Evolutionary conservation across 345 rosid species (phyloP).

Genomic region (Euphorbia peplus): DNA sequence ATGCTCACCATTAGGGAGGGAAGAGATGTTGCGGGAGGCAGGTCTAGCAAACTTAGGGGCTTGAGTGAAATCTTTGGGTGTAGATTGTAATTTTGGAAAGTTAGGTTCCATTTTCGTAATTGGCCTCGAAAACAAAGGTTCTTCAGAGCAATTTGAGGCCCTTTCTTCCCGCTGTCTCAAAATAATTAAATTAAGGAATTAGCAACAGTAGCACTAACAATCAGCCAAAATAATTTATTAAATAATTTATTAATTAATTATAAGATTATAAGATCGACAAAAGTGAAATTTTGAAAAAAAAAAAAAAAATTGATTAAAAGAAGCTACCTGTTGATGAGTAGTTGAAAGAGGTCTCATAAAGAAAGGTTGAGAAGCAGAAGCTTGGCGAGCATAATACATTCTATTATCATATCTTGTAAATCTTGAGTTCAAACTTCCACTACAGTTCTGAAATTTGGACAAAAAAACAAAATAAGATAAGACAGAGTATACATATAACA

Average conservation of each 20-base stretch:
- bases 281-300: too few relatives aligned
- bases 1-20: conserved; percentile 27
- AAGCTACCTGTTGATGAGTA: conserved; percentile 53
- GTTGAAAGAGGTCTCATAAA: conserved; percentile 69
- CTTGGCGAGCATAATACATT: conserved; percentile 64
- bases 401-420: conserved; percentile 53
- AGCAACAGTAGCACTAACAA: too few relatives aligned
- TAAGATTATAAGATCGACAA: too few relatives aligned
- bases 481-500: too few relatives aligned
- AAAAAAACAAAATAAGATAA: not conserved
- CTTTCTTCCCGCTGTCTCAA: conserved; percentile 9
- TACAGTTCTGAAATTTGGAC: conserved; percentile 51
- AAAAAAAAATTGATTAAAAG: too few relatives aligned
- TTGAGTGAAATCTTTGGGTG: conserved; percentile 25
- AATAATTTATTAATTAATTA: too few relatives aligned
- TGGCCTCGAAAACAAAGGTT: conserved; percentile 48
- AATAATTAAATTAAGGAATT: too few relatives aligned
- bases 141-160: conserved; percentile 17
- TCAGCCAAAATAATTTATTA: too few relatives aligned
- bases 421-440: conserved; percentile 56
- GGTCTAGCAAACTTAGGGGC: conserved; percentile 51
- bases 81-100: conserved; percentile 16
- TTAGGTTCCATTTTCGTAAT: conserved; percentile 27
- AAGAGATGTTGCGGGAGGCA: conserved; percentile 18
- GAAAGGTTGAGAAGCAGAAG: conserved; percentile 49